These are phyloP conservation scores for Pichia heedii DNA, from an alignment of 805 yeast species.

Conservation along the genomic window DNA sequence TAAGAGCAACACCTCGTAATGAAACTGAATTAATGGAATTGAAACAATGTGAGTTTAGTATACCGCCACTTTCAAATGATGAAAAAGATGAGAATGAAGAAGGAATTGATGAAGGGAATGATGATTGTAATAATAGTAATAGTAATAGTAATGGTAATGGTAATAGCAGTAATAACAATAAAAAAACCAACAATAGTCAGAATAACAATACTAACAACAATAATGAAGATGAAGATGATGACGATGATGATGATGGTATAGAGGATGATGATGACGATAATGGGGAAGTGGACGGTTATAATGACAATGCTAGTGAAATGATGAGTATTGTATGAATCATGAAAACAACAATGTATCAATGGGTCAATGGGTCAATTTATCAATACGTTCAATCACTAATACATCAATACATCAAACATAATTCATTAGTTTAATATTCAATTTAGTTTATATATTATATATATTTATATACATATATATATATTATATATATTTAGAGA, in stretches of 20 bases:
- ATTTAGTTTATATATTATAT: background rate
- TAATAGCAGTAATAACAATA: constrained; percentile 8
- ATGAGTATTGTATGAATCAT: constrained; percentile 25
- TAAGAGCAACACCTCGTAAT: constrained; percentile 66
- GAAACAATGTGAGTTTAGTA: constrained; percentile 51
- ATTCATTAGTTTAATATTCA: too few species aligned
- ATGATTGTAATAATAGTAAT: constrained; percentile 6
- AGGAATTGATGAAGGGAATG: constrained; percentile 11
- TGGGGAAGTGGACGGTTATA: constrained; percentile 5
- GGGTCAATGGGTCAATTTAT: too few species aligned
- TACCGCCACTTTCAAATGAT: constrained; percentile 32
- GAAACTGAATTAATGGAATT: constrained; percentile 54
- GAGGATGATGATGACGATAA: constrained; percentile 5
- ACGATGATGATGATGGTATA: constrained; percentile 4
- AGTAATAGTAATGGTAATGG: constrained; percentile 10
- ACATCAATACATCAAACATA: too few species aligned
- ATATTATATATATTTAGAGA: too few species aligned
- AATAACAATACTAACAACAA: constrained; percentile 11
- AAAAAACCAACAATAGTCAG: background rate
- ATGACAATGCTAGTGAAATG: constrained; percentile 25
- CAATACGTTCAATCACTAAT: too few species aligned
- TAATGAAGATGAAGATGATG: constrained; percentile 9
- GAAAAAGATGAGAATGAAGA: constrained; percentile 14
- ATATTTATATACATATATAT: too few species aligned
- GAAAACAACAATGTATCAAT: too few species aligned